Percentiles rank a stretch among this genome's conserved stretches.
Evolutionary conservation across 352 stramenopile species (phyloP).

Genomic region (Pythium sp.): DNA sequence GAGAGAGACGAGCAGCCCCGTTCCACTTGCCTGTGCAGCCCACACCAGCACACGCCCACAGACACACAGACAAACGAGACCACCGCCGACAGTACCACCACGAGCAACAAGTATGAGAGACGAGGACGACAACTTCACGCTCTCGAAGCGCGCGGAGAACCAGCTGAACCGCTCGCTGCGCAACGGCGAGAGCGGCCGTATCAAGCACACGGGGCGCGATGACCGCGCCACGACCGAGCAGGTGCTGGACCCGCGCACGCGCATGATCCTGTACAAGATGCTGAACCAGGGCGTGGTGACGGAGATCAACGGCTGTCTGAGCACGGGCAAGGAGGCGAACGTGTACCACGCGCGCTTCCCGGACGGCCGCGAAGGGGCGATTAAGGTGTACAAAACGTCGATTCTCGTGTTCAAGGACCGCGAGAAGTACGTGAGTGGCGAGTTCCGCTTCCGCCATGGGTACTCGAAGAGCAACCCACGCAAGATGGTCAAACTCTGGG

Average conservation of each 20-base stretch:
- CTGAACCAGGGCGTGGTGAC: slow-evolving; percentile 95
- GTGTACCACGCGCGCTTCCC: slow-evolving; percentile 95
- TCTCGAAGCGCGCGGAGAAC: slow-evolving; percentile 81
- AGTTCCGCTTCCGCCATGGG: slow-evolving; percentile 97
- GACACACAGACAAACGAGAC: no score
- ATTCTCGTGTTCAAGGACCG: slow-evolving; percentile 99
- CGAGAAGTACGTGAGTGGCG: slow-evolving; percentile 98
- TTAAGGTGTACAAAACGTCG: slow-evolving; percentile 87
- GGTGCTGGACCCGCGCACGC: slow-evolving; percentile 97
- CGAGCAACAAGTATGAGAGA: slow-evolving; percentile 5
- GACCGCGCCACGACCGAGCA: slow-evolving; percentile 98
- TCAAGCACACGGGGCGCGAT: slow-evolving; percentile 93
- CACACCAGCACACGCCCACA: no score
- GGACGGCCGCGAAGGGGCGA: slow-evolving; percentile 72
- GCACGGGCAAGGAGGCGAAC: slow-evolving; percentile 99
- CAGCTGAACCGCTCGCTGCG: slow-evolving; percentile 73
- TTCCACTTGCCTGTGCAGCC: no score
- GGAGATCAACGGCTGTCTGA: slow-evolving; percentile 98
- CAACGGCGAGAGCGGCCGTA: slow-evolving; percentile 71
- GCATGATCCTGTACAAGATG: slow-evolving; percentile 99
- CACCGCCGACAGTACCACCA: slow-evolving; percentile 27
- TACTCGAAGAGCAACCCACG: slow-evolving; percentile 97
- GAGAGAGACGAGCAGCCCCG: no score
- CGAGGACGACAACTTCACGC: slow-evolving; percentile 58
- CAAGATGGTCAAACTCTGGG: slow-evolving; percentile 99